Conservation (phyloP, 495 filamentous ascomycete genomes). For the Penicillium subrubescens region DNA sequence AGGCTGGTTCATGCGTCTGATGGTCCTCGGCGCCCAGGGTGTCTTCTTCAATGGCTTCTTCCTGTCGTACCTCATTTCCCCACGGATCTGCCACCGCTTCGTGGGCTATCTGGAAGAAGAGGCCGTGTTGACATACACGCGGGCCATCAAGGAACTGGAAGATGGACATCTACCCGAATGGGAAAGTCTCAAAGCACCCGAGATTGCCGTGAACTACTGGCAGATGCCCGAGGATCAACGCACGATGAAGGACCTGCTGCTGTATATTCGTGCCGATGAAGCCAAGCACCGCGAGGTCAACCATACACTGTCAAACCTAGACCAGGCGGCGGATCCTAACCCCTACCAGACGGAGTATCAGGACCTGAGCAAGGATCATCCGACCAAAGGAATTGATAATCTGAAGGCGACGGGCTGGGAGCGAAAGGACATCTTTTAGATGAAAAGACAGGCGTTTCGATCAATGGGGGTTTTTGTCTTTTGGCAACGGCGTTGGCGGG, state of each 20-base stretch:
- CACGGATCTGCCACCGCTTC: constrained; percentile 90
- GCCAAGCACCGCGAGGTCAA: constrained; percentile 98
- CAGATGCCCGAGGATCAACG: constrained; percentile 83
- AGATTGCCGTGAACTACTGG: constrained; percentile 90
- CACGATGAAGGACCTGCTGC: constrained; percentile 81
- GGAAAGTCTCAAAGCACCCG: constrained; percentile 76
- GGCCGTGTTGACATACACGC: constrained; percentile 92
- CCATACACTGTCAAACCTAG: constrained; percentile 85
- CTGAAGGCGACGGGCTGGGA: constrained; percentile 78
- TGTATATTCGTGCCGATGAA: constrained; percentile 92
- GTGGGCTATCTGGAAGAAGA: constrained; percentile 98
- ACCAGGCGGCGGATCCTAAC: constrained; percentile 84
- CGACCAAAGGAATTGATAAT: constrained; percentile 68
- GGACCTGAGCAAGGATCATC: constrained; percentile 62
- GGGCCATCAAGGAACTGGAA: constrained; percentile 84
- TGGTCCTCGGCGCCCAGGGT: constrained; percentile 80
- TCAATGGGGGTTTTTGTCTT: not conserved
- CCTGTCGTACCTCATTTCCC: constrained; percentile 83
- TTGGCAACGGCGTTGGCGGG: not conserved
- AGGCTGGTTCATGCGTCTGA: constrained; percentile 82
- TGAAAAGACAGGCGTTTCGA: not conserved
- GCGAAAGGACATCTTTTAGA: constrained; percentile 65
- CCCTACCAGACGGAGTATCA: constrained; percentile 82
- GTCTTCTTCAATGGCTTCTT: constrained; percentile 97
- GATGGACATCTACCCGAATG: constrained; percentile 80